A percentile compares a stretch with the other conserved stretches of the same genome.
These are phyloP conservation scores for Penicillium antarcticum DNA, from an alignment of 495 filamentous ascomycete species.

Conservation along the genomic window DNA sequence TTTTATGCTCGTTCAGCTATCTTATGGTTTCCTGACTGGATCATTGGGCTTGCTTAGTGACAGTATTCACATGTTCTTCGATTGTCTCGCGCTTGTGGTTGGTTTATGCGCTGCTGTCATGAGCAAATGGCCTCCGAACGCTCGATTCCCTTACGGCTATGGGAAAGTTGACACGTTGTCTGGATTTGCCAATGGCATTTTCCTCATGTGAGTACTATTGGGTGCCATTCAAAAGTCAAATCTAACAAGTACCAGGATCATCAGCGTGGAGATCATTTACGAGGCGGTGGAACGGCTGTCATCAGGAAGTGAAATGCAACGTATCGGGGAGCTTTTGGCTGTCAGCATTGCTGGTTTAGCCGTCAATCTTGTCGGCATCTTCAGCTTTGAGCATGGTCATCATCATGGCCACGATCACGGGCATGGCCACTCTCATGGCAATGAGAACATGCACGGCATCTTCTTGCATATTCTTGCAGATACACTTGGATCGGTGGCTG, in stretches of 20 bases:
- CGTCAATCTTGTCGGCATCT: conserved; percentile 90
- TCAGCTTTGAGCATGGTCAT: conserved; percentile 74
- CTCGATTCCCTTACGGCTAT: conserved; percentile 88
- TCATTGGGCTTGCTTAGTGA: conserved; percentile 93
- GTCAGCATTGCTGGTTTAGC: conserved; percentile 81
- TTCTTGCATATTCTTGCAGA: conserved; percentile 95
- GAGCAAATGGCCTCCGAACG: conserved; percentile 92
- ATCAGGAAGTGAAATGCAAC: conserved; percentile 75
- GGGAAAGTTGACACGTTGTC: conserved; percentile 96
- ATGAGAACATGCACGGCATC: conserved; percentile 99
- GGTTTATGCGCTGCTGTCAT: conserved; percentile 94
- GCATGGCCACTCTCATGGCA: conserved; percentile 71
- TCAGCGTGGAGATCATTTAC: conserved; percentile 94
- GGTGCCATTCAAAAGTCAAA: neutral
- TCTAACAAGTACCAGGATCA: conserved; percentile 59
- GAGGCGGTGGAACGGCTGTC: conserved; percentile 86
- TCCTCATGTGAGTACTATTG: conserved; percentile 69
- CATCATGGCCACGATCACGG: conserved; percentile 61
- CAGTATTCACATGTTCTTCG: conserved; percentile 99
- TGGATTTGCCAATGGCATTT: conserved; percentile 95
- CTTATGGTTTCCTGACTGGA: conserved; percentile 88
- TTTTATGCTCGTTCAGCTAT: conserved; percentile 94
- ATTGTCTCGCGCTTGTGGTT: conserved; percentile 88
- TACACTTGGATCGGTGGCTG: conserved; percentile 88
- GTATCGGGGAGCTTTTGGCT: conserved; percentile 80